Base-by-base conservation (phyloP, 2,329 filamentous ascomycete genomes). In the Xylogone sp. region DNA sequence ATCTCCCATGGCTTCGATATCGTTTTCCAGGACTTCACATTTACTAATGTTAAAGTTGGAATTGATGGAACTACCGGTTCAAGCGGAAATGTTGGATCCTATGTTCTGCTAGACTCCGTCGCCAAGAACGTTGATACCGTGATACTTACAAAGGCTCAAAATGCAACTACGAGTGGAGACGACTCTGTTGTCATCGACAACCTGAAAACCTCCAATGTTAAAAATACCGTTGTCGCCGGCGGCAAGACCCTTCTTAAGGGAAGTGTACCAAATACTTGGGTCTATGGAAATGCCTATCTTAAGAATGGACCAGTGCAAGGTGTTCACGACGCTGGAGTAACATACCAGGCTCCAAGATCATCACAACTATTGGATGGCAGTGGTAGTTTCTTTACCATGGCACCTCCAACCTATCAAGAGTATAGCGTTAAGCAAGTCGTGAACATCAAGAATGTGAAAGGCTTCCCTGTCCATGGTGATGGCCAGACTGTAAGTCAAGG, bases 361-460 rank as follows among this genome's bases (percentile, higher is more conserved):
- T n/a, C n/a, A n/a, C n/a, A n/a, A n/a, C n/a, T n/a, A n/a, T n/a
- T n/a, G n/a, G n/a, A n/a, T n/a, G n/a, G n/a, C n/a, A n/a, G n/a
- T n/a, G n/a, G n/a, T n/a, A n/a, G n/a, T n/a, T n/a, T n/a, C n/a
- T n/a, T n/a, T n/a, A n/a, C n/a, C n/a, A n/a, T n/a, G n/a, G n/a
- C n/a, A n/a, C 63, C 68, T 3, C 75, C 71, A 12, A 74, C 71
- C 45, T 78, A 77, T 48, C 62, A 65, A 3, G 63, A 72, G 31
- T 74, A 72, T 53, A 63, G 65, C 7, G 59, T 65, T 8, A 62
- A 65, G 21, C 67, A 75, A 46, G 65, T 78, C 34, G 63, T 77
- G 29, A 78, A 75, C 50, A 65, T 78, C 43, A 78, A 75, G 57
- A 65, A 65, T 13, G 73, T 75, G 22, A 56, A 65, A 2, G 67